Conservation (phyloP, 257 asterid species). For the Solanum peruvianum region DNA sequence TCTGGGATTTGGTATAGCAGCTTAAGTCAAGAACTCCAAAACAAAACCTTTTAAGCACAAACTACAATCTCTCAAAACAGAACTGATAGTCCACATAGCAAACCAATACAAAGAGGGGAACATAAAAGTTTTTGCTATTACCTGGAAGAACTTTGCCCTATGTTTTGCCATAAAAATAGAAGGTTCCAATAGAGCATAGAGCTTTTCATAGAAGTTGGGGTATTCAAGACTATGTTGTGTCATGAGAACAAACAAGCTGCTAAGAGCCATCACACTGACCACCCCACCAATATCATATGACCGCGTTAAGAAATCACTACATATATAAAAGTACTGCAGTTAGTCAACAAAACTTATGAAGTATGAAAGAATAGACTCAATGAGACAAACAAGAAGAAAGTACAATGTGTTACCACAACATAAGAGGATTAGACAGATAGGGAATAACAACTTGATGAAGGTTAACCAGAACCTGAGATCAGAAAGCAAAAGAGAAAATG, state of each 20-base stretch:
- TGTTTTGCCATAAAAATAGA: slow-evolving; percentile 82
- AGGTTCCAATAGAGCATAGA: slow-evolving; percentile 80
- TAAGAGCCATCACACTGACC: slow-evolving; percentile 92
- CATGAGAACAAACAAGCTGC: slow-evolving; percentile 82
- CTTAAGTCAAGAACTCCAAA: background rate
- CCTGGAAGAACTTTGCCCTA: slow-evolving; percentile 86
- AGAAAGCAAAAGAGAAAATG: background rate
- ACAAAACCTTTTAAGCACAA: background rate
- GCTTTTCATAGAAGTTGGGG: slow-evolving; percentile 84
- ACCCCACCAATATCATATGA: slow-evolving; percentile 97
- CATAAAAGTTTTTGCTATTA: background rate
- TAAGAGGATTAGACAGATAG: slow-evolving; percentile 67
- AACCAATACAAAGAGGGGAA: background rate
- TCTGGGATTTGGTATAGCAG: background rate
- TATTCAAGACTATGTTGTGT: slow-evolving; percentile 92
- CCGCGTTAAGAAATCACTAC: slow-evolving; percentile 92
- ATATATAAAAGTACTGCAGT: background rate
- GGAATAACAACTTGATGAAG: slow-evolving; percentile 78
- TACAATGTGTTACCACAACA: slow-evolving; percentile 49
- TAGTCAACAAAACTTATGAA: background rate
- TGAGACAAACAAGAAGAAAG: slow-evolving; percentile 5
- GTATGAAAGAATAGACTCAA: background rate
- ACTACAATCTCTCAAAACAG: background rate
- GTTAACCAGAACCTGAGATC: slow-evolving; percentile 63
- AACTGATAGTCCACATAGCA: background rate